These are phyloP conservation scores for Aureobasidium sp. DNA, from an alignment of 2,329 filamentous ascomycete genomes.

Conservation along the genomic window DNA sequence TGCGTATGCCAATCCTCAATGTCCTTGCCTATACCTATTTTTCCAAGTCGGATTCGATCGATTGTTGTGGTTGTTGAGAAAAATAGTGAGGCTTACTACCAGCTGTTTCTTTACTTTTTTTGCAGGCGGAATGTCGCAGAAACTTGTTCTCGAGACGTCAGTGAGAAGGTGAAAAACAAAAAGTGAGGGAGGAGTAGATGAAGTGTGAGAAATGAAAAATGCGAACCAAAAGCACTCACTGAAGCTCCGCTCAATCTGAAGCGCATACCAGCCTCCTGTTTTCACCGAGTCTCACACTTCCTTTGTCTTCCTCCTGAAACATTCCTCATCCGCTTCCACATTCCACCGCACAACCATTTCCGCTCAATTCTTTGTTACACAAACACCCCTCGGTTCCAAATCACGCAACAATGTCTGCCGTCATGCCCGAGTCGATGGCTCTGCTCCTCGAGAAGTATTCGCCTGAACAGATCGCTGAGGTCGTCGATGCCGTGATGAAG, in stretches of 20 bases:
- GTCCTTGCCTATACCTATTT: background rate
- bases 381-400: background rate
- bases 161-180: background rate
- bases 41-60: background rate
- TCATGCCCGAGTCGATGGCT: background rate
- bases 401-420: background rate
- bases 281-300: background rate
- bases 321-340: conserved; percentile 7
- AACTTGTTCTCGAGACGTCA: background rate
- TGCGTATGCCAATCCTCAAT: background rate
- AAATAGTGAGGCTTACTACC: no score
- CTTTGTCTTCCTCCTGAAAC: conserved; percentile 6
- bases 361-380: conserved; percentile 25
- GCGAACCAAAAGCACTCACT: background rate
- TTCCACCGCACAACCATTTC: conserved; percentile 18
- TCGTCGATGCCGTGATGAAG: background rate
- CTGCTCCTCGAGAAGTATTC: conserved; percentile 14
- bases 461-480: conserved; percentile 6
- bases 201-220: background rate
- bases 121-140: no score
- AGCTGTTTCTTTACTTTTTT: no score
- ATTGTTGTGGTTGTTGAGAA: no score
- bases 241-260: background rate
- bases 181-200: background rate
- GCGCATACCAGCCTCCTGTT: background rate